A percentile compares a stretch with the other conserved stretches of the same genome.
These are phyloP conservation scores for Pseudomassariella vexata DNA, from an alignment of 2,329 filamentous ascomycete genomes.

Conservation along the genomic window DNA sequence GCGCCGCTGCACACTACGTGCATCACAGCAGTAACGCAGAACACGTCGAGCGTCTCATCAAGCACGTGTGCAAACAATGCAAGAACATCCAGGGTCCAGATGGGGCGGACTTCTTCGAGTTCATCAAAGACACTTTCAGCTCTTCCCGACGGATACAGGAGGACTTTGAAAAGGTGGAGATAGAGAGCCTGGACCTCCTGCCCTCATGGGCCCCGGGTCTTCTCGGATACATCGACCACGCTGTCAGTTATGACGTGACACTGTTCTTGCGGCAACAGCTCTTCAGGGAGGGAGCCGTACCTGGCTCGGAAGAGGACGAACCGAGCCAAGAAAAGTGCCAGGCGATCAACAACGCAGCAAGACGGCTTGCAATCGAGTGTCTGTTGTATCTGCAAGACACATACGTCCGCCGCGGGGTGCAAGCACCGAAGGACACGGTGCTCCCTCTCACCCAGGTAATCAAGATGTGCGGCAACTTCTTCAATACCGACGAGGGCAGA, in stretches of 20 bases:
- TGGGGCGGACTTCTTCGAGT: constrained; percentile 41
- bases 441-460: constrained; percentile 36
- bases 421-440: constrained; percentile 37
- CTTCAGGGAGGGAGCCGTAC: constrained; percentile 28
- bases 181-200: constrained; percentile 25
- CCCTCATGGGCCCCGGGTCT: constrained; percentile 47
- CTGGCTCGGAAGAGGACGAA: constrained; percentile 22
- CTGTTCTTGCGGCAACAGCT: constrained; percentile 37
- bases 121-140: constrained; percentile 30
- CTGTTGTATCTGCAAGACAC: constrained; percentile 40
- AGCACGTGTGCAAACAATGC: constrained; percentile 38
- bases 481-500: constrained; percentile 25
- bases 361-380: constrained; percentile 36
- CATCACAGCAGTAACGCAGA: constrained; percentile 28
- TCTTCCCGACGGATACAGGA: constrained; percentile 22
- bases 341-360: constrained; percentile 28
- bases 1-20: constrained; percentile 51
- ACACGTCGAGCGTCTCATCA: constrained; percentile 32
- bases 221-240: constrained; percentile 38
- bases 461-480: constrained; percentile 34
- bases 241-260: constrained; percentile 35
- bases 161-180: constrained; percentile 19
- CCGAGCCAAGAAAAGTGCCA: constrained; percentile 23
- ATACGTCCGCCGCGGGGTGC: constrained; percentile 34
- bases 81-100: constrained; percentile 39